Conservation (phyloP, 257 asterid species). For the Dorcoceras hygrometricum region DNA sequence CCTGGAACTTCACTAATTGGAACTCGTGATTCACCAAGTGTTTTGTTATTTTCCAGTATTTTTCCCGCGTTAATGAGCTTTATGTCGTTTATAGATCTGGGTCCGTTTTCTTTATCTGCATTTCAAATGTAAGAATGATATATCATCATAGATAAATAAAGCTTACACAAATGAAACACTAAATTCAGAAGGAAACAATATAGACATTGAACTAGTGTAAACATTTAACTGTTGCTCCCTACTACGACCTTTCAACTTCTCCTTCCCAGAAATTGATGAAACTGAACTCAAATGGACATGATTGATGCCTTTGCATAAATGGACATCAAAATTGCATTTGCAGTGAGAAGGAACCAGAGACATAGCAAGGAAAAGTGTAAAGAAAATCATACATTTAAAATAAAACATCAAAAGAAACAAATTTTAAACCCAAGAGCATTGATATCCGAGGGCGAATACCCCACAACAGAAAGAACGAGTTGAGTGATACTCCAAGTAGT, state of each 20-base stretch:
- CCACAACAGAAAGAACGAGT: not conserved
- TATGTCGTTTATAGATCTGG: conserved; percentile 65
- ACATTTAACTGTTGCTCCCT: not conserved
- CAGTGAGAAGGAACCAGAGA: not conserved
- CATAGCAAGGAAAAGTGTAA: not conserved
- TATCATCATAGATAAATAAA: conserved; percentile 7
- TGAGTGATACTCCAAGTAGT: not conserved
- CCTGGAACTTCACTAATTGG: conserved; percentile 86
- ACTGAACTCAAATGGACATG: not conserved
- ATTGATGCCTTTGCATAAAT: not conserved
- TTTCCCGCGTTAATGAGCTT: conserved; percentile 83
- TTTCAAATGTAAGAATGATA: conserved; percentile 16
- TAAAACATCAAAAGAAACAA: not conserved
- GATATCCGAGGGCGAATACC: not conserved
- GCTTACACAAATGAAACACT: not conserved
- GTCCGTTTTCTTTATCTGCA: conserved; percentile 77
- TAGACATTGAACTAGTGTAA: not conserved
- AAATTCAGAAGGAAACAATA: not conserved
- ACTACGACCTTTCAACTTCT: not conserved
- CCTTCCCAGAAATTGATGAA: not conserved
- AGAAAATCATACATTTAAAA: not conserved
- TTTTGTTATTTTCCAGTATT: conserved; percentile 79
- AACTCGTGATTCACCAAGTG: conserved; percentile 70
- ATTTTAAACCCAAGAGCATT: not conserved
- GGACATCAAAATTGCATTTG: not conserved